Percentiles rank a stretch among this genome's conserved stretches.
Evolutionary conservation across 75 land plant species (phyloP).

Genomic region (Selaginella tamariscina): DNA sequence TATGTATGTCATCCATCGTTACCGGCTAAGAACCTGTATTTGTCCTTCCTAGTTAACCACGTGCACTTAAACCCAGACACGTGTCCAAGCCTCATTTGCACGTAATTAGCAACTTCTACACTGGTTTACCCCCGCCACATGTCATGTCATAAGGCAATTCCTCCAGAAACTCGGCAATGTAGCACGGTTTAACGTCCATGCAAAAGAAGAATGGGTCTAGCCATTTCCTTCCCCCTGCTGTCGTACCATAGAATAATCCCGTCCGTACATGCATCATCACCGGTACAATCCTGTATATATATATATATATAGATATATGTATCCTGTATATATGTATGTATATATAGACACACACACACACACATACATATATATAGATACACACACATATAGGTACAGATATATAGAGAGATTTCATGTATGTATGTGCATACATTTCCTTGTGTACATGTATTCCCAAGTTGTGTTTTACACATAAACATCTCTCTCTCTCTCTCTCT

Average conservation of each 20-base stretch:
- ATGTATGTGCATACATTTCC: too few relatives aligned
- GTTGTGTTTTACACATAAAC: too few relatives aligned
- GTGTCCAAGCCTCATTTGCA: conserved; percentile 15
- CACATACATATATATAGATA: too few relatives aligned
- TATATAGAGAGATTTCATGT: too few relatives aligned
- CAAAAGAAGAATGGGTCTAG: conserved; percentile 55
- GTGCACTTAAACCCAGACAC: conserved; percentile 15
- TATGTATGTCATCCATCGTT: too few relatives aligned
- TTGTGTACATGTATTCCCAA: too few relatives aligned
- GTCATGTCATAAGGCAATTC: not conserved
- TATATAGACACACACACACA: too few relatives aligned
- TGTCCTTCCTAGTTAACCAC: conserved; percentile 8
- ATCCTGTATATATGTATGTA: too few relatives aligned
- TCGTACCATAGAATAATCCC: conserved; percentile 53
- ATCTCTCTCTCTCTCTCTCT: too few relatives aligned
- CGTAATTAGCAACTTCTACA: conserved; percentile 18
- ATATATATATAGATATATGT: too few relatives aligned
- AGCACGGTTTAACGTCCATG: conserved; percentile 46
- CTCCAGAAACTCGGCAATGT: conserved; percentile 31
- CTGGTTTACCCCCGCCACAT: not conserved
- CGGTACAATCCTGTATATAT: conserved; percentile 34
- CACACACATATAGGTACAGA: too few relatives aligned
- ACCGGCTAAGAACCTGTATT: conserved; percentile 19
- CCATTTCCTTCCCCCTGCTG: conserved; percentile 50
- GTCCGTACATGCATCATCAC: conserved; percentile 31